These are phyloP conservation scores for Mycena citricolor DNA, from an alignment of 1,284 basidiomycete genomes.

Conservation along the genomic window DNA sequence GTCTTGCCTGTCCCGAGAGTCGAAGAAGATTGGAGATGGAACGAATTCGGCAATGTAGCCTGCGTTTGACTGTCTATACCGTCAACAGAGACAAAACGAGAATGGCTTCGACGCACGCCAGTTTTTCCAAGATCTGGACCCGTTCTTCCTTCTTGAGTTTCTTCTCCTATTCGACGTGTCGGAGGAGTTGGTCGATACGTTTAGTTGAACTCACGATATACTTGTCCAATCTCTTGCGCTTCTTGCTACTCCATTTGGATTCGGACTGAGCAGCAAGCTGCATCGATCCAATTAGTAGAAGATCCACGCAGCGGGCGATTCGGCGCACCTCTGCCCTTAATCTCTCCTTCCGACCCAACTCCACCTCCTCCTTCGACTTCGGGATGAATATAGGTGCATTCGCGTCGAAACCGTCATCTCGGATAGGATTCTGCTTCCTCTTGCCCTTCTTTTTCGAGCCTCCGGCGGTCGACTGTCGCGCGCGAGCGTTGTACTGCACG, in stretches of 20 bases:
- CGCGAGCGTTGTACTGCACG: constrained; percentile 59
- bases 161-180: constrained; percentile 58
- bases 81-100: constrained; percentile 23
- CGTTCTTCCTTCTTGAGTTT: constrained; percentile 86
- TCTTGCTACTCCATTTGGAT: constrained; percentile 75
- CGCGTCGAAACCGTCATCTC: constrained; percentile 39
- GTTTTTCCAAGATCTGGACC: constrained; percentile 67
- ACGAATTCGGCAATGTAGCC: constrained; percentile 55
- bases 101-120: constrained; percentile 55
- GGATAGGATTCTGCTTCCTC: constrained; percentile 30
- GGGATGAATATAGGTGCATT: constrained; percentile 60
- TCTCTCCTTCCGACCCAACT: constrained; percentile 56
- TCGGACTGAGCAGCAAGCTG: constrained; percentile 61
- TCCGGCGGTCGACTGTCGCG: constrained; percentile 56
- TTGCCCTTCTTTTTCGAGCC: constrained; percentile 54
- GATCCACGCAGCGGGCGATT: background rate
- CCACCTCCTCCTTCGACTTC: constrained; percentile 64
- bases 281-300: constrained; percentile 8
- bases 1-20: constrained; percentile 73
- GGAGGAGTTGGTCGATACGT: constrained; percentile 1
- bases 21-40: constrained; percentile 71
- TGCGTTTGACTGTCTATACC: constrained; percentile 63
- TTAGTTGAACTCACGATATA: constrained; percentile 63
- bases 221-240: constrained; percentile 79
- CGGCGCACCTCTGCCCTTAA: constrained; percentile 60